Conservation (phyloP, 352 stramenopile genomes). For the Globisporangium polare region DNA sequence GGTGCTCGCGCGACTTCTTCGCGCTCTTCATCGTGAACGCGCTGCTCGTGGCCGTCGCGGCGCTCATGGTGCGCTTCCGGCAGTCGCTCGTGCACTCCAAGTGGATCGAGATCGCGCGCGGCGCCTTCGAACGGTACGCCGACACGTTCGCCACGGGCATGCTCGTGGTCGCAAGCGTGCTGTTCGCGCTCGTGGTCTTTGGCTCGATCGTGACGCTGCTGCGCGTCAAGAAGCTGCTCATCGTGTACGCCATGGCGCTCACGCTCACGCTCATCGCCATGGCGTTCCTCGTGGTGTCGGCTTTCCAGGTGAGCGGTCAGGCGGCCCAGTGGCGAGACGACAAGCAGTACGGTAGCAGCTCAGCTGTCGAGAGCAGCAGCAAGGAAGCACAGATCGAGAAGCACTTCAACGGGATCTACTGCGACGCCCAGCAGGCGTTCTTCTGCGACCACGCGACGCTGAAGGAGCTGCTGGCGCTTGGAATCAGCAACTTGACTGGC, state of each 20-base stretch:
- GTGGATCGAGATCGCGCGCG: conserved; percentile 13
- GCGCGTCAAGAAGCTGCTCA: conserved; percentile 11
- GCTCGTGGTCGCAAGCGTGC: conserved; percentile 1
- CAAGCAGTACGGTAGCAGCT: background rate
- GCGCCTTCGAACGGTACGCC: conserved; percentile 10
- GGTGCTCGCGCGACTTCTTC: conserved; percentile 15
- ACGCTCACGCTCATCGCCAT: conserved; percentile 7
- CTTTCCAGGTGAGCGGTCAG: conserved; percentile 12
- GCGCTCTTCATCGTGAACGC: conserved; percentile 4
- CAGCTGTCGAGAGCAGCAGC: background rate
- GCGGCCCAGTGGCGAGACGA: background rate
- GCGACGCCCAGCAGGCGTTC: conserved; percentile 11
- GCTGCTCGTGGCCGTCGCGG: conserved; percentile 5
- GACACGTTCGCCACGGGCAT: conserved; percentile 11
- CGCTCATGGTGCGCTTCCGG: conserved; percentile 2
- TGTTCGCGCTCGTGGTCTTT: conserved; percentile 8
- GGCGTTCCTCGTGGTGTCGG: conserved; percentile 10
- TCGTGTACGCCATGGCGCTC: conserved; percentile 12
- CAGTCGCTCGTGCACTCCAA: conserved; percentile 7
- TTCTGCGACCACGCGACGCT: conserved; percentile 14
- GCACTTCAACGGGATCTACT: conserved; percentile 16
- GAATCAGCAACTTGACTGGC: background rate
- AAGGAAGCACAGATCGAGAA: conserved; percentile 11
- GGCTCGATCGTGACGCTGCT: conserved; percentile 8
- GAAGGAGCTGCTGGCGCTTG: conserved; percentile 9